A percentile compares a stretch with the other conserved stretches of the same genome.
Conservation (phyloP, 768 basidiomycete species). For the Paxillus rubicundulus region DNA sequence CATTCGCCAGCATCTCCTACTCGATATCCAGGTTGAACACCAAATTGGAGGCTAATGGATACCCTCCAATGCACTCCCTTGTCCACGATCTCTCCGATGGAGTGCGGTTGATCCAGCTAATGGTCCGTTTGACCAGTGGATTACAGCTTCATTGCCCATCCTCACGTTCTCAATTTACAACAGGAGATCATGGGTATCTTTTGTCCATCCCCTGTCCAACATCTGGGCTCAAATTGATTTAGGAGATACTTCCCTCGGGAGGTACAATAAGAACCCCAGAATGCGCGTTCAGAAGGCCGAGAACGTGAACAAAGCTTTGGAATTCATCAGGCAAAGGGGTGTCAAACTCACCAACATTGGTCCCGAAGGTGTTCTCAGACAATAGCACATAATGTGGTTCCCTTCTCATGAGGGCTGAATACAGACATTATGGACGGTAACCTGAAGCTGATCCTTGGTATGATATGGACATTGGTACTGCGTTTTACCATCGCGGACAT, state of each 20-base stretch:
- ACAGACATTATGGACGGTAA: slow-evolving; percentile 99
- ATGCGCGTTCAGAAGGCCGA: slow-evolving; percentile 97
- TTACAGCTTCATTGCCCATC: slow-evolving; percentile 1
- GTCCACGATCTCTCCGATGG: slow-evolving; percentile 93
- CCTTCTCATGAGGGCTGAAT: slow-evolving; percentile 6
- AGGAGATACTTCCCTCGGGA: slow-evolving; percentile 92
- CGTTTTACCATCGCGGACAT: slow-evolving; percentile 98
- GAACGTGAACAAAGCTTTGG: slow-evolving; percentile 95
- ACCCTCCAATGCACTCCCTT: slow-evolving; percentile 86
- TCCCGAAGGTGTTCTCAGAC: slow-evolving; percentile 67
- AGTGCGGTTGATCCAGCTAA: slow-evolving; percentile 91
- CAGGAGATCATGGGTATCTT: slow-evolving; percentile 94
- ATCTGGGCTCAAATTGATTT: slow-evolving; percentile 7
- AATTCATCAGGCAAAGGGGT: slow-evolving; percentile 91
- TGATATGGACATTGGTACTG: slow-evolving; percentile 98
- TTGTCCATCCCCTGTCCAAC: slow-evolving; percentile 2
- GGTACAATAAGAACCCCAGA: slow-evolving; percentile 85
- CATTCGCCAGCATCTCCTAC: not conserved
- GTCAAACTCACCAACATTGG: slow-evolving; percentile 98
- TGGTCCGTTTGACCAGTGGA: slow-evolving; percentile 48
- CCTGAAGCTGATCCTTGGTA: slow-evolving; percentile 94
- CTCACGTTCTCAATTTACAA: slow-evolving; percentile 1
- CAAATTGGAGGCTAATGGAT: slow-evolving; percentile 81
- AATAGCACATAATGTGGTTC: not conserved
- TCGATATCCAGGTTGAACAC: slow-evolving; percentile 81